Evolutionary conservation across 768 basidiomycete genomes (phyloP), one percentile per base, ranked within the genome.

Genomic region (Suillus lakei): DNA sequence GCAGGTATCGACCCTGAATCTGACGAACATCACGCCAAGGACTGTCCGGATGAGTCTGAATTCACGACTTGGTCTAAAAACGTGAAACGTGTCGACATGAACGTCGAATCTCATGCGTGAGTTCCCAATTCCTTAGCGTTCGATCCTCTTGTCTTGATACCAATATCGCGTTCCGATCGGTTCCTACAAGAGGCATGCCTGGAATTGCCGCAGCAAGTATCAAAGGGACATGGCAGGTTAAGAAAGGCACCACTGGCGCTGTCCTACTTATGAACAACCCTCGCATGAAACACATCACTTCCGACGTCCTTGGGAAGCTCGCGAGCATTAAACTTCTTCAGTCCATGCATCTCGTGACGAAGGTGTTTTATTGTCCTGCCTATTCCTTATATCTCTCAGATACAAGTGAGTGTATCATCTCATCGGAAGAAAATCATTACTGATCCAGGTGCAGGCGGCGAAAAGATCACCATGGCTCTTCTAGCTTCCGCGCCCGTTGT

Each of bases 211-310:
- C 70, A 6, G 73, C 73, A 13, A 68, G 71, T 43, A 66, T 74
- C 48, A 73, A 74, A 63, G 73, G 73, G 34, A 43, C 60, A 34
- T 74, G 73, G 73, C 60, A 68, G 63, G 70, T 74, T 54, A 64
- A 65, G 41, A 43, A 36, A 26, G 51, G 53, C 30, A 67, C 51
- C 38, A 68, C 68, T 8, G 73, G 73, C 16, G 73, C 73, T 30
- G 48, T 74, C 32, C 44, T 74, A 30, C 66, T 72, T 51, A 72
- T 74, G 71, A 54, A 64, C 8, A 43, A 36, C 21, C 73, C 73
- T 23, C 71, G 68, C 30, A 38, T 58, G 9, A 26, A 26, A 26
- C 36, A 38, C 9, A 58, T 58, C 3, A 61, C 64, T 9, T 18
- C 56, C 9, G 23, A 26, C 1, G 34, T 70, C 15, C 68, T 74